Conservation (phyloP, 1,284 basidiomycete genomes). For the Waitea zeae region DNA sequence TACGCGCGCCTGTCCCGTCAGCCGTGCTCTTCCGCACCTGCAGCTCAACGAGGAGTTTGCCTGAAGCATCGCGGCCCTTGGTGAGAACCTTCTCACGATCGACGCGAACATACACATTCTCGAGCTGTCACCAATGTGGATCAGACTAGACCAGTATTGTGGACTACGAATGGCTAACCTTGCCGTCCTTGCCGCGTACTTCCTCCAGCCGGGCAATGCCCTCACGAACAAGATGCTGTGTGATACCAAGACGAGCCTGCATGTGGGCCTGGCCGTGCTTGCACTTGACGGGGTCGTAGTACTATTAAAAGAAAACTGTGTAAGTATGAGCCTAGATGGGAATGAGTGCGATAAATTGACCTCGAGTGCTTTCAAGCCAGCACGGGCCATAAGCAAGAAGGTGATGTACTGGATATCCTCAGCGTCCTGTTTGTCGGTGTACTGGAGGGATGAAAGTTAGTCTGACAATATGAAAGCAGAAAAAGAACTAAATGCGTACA, state of each 20-base stretch:
- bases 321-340: too few relatives aligned
- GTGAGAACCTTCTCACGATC: conserved; percentile 50
- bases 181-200: conserved; percentile 33
- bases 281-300: conserved; percentile 60
- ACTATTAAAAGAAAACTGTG: too few relatives aligned
- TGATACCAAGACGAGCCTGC: conserved; percentile 74
- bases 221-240: conserved; percentile 52
- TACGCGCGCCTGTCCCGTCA: conserved; percentile 56
- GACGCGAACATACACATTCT: conserved; percentile 12
- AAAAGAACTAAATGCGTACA: conserved; percentile 31
- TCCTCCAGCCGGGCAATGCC: conserved; percentile 61
- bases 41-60: conserved; percentile 57
- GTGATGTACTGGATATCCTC: conserved; percentile 68
- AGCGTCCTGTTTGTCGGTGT: conserved; percentile 44
- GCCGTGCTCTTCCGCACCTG: conserved; percentile 75
- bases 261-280: conserved; percentile 89
- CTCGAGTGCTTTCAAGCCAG: conserved; percentile 63
- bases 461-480: conserved; percentile 1
- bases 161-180: too few relatives aligned
- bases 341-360: too few relatives aligned
- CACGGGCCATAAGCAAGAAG: conserved; percentile 74
- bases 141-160: conserved; percentile 55
- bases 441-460: conserved; percentile 20
- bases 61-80: conserved; percentile 45
- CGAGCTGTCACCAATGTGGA: conserved; percentile 20